phyloP scores from a whole-genome alignment of 2,329 filamentous ascomycete genomes.

The Colletotrichum horii region DNA sequence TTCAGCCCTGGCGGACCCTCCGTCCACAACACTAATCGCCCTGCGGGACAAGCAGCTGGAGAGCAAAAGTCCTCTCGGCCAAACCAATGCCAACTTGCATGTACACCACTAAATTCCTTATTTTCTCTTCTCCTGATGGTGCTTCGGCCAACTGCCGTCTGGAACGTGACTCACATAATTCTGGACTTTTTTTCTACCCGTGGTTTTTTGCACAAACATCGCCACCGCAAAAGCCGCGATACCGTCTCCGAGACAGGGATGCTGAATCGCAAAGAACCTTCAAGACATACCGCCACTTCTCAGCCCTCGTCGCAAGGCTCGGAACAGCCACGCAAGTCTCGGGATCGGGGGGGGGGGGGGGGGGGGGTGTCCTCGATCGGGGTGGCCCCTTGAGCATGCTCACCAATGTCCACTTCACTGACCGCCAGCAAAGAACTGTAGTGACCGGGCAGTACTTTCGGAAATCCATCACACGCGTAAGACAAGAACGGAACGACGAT shows the following conservation, averaged over 20 bases:
- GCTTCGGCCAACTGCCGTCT: slow-evolving; percentile 5
- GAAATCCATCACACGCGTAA: background rate
- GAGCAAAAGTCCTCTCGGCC: background rate
- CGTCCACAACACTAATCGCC: background rate
- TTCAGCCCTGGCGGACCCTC: slow-evolving; percentile 1
- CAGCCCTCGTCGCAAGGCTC: background rate
- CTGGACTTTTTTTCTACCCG: background rate
- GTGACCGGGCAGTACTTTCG: background rate
- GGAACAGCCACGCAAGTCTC: background rate
- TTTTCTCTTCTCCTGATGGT: background rate
- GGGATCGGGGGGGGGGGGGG: background rate
- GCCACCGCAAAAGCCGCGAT: background rate
- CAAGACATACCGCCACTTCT: background rate
- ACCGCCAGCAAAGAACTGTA: background rate
- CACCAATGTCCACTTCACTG: background rate
- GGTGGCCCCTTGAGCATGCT: background rate
- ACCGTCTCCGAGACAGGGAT: background rate
- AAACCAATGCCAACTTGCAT: background rate
- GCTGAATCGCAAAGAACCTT: background rate
- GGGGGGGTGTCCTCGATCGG: background rate
- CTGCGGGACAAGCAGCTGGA: background rate
- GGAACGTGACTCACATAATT: background rate
- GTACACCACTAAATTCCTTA: background rate
- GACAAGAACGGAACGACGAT: background rate
- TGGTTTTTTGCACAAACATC: background rate